A percentile compares a stretch with the other conserved stretches of the same genome.
Conservation (phyloP, 2,329 filamentous ascomycete genomes). For the Chaetothyriales sp. region DNA sequence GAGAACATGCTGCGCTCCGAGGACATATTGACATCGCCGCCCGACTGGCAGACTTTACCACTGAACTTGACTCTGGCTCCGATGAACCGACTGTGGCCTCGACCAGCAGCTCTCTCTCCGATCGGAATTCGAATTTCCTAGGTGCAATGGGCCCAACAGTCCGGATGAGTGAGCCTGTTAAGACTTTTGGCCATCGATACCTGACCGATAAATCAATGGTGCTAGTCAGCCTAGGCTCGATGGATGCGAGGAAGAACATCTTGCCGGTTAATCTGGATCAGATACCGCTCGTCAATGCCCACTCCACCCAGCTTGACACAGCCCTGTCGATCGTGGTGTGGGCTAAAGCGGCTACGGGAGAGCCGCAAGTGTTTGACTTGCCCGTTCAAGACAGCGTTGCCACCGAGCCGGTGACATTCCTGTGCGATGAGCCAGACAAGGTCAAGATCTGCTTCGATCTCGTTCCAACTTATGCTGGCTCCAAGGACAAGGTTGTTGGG, state of each 20-base stretch:
- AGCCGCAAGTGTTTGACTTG: constrained; percentile 77
- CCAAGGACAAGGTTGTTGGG: constrained; percentile 66
- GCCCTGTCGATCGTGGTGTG: constrained; percentile 83
- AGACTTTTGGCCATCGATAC: constrained; percentile 92
- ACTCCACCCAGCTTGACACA: constrained; percentile 86
- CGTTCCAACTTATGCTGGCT: constrained; percentile 82
- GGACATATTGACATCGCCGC: constrained; percentile 73
- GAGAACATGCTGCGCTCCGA: constrained; percentile 79
- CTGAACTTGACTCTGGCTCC: constrained; percentile 17
- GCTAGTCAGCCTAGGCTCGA: constrained; percentile 80
- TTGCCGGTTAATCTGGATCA: constrained; percentile 74
- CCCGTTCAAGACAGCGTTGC: constrained; percentile 87
- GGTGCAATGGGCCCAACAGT: constrained; percentile 22
- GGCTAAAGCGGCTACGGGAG: constrained; percentile 68
- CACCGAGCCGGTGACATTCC: constrained; percentile 87
- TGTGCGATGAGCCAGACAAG: constrained; percentile 57
- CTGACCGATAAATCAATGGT: constrained; percentile 78
- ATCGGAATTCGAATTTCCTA: constrained; percentile 26
- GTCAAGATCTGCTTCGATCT: constrained; percentile 91
- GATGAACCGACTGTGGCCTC: constrained; percentile 19
- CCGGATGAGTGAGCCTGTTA: constrained; percentile 60
- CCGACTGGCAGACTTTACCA: constrained; percentile 46
- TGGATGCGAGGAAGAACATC: constrained; percentile 74
- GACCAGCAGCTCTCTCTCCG: constrained; percentile 26
- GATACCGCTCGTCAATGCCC: constrained; percentile 74